Base-by-base conservation (phyloP, 441 rosid species). In the Erodium chrysanthum region DNA sequence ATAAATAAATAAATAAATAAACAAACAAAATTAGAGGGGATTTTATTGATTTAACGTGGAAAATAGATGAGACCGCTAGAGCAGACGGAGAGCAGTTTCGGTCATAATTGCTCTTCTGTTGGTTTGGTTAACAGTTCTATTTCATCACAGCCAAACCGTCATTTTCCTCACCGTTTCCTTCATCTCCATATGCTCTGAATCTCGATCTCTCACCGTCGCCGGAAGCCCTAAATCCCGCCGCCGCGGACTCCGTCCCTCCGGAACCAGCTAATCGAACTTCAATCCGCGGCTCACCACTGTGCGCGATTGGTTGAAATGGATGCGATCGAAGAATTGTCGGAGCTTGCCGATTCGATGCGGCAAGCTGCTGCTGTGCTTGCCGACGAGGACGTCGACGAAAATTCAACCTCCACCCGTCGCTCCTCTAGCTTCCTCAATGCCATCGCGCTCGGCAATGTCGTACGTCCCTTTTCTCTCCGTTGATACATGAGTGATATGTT, bases 321-420 rank as follows among this genome's bases (percentile, higher is more conserved):
- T 80, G 98, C 94, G 83, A 92, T 92, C 83, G 96, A 88, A 29
- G 96, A 92, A 71, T 80, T 92, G 73, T 61, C 76, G 12, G 89
- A 86, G 86, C 84, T 92, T 4, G 78, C 96, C 27, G 96, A 88
- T 68, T 80, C 94, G 64, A 92, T 92, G 90, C 77, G 83, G 73
- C 96, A 88, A 73, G 98, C 94, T 6, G 71, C 86, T 14, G 78
- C 89, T 58, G 74, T 92, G 63, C 96, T 92, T 37, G 96, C 96
- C 66, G 96, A 92, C 63, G 98, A 92, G 68, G 96, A 88, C 72
- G 72, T 85, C 37, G 98, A 88, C 64, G 92, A 92, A 62, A 78
- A 74, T 66, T 81, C 89, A 0, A 42, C 68, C 14, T 79, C 89
- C 20, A 80, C 89, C 2, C 80, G 69, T 66, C 96, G 92, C 33